Conservation (phyloP, 768 basidiomycete genomes). For the Lyophyllum atratum region DNA sequence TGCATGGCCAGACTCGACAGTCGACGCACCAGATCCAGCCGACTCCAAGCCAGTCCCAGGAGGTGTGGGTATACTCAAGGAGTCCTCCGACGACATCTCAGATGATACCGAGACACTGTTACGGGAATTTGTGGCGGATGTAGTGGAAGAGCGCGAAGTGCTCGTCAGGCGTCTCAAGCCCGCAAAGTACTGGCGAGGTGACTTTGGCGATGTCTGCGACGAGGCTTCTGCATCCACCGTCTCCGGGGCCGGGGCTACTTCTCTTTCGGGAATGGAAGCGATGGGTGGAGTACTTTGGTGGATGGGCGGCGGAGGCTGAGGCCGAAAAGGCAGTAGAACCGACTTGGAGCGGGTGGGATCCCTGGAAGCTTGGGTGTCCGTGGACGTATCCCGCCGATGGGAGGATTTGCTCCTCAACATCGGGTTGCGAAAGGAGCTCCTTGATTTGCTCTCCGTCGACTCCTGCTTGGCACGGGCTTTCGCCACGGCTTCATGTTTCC, state of each 20-base stretch:
- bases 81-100: slow-evolving; percentile 70
- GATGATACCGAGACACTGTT: slow-evolving; percentile 62
- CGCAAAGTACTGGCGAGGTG: slow-evolving; percentile 50
- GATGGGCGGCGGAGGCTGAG: slow-evolving; percentile 1
- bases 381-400: slow-evolving; percentile 9
- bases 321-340: slow-evolving; percentile 9
- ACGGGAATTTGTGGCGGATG: slow-evolving; percentile 47
- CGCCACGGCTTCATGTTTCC: slow-evolving; percentile 20
- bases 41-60: slow-evolving; percentile 45
- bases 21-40: slow-evolving; percentile 26
- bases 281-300: not conserved
- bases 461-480: slow-evolving; percentile 25
- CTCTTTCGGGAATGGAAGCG: slow-evolving; percentile 9
- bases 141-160: slow-evolving; percentile 35
- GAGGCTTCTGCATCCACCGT: slow-evolving; percentile 21
- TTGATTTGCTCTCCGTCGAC: slow-evolving; percentile 19
- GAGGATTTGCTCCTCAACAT: slow-evolving; percentile 13
- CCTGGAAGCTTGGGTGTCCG: slow-evolving; percentile 1
- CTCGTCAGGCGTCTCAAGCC: slow-evolving; percentile 49
- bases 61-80: slow-evolving; percentile 59
- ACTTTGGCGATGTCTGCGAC: slow-evolving; percentile 52
- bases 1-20: slow-evolving; percentile 32
- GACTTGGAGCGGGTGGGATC: slow-evolving; percentile 11
- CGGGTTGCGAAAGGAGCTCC: slow-evolving; percentile 15
- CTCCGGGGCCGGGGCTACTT: slow-evolving; percentile 1